Evolutionary conservation across 257 asterid species (phyloP).

Genomic region (Solanum bulbocastanum): DNA sequence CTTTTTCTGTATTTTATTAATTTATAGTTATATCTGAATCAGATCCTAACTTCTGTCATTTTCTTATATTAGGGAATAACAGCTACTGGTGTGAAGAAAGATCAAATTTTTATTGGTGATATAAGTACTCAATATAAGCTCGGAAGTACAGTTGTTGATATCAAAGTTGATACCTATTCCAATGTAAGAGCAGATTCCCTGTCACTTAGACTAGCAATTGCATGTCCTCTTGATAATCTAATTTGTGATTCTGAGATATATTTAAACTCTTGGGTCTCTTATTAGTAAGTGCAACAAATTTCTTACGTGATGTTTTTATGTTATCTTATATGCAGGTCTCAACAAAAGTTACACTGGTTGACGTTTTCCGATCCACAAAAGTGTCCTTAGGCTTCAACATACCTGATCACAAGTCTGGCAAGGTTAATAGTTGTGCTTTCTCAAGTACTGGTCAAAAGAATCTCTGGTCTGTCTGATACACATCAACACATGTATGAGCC

Average conservation of each 20-base stretch:
- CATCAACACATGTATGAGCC: background rate
- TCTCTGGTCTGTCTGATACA: background rate
- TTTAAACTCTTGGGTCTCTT: background rate
- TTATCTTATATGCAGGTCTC: constrained; percentile 34
- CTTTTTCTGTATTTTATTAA: background rate
- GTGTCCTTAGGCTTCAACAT: constrained; percentile 64
- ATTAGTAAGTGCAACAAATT: background rate
- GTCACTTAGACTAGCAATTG: background rate
- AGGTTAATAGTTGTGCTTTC: constrained; percentile 27
- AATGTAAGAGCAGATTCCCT: constrained; percentile 38
- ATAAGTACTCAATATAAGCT: constrained; percentile 56
- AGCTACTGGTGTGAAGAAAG: constrained; percentile 68
- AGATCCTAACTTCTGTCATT: background rate
- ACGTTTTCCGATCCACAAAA: constrained; percentile 52
- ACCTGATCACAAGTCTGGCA: constrained; percentile 84
- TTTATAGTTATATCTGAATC: background rate
- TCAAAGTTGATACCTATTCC: constrained; percentile 74
- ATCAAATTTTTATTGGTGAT: constrained; percentile 66
- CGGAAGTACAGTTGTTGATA: constrained; percentile 58
- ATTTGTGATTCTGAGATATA: background rate
- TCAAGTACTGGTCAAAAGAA: background rate
- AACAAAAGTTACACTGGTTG: constrained; percentile 50
- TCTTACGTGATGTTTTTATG: background rate
- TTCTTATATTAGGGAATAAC: constrained; percentile 48
- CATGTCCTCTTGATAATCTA: background rate